Conservation (phyloP, 768 basidiomycete species). For the Agaricus blazei region DNA sequence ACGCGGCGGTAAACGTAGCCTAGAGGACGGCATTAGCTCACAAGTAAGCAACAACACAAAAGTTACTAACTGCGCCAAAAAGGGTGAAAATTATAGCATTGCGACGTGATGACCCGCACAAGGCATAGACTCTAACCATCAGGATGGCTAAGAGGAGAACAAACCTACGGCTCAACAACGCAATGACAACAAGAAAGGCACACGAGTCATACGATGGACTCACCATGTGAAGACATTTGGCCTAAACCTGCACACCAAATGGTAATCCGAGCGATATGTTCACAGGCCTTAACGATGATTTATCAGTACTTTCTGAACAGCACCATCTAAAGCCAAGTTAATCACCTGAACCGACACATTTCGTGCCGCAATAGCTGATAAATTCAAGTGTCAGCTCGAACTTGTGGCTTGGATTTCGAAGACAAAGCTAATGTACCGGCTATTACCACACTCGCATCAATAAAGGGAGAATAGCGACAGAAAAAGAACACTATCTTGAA, state of each 20-base stretch:
- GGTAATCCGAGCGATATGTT: background rate
- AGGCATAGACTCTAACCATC: background rate
- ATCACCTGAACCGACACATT: background rate
- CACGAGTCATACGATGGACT: background rate
- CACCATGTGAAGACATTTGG: background rate
- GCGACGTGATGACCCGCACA: background rate
- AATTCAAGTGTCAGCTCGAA: background rate
- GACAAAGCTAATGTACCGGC: background rate
- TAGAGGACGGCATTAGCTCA: background rate
- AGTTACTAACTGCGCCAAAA: background rate
- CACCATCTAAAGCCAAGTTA: background rate
- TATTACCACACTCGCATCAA: background rate
- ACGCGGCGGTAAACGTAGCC: background rate
- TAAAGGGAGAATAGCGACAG: slow-evolving; percentile 2
- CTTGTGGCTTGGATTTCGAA: too few relatives aligned
- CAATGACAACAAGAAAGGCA: too few relatives aligned
- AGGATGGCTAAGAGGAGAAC: background rate
- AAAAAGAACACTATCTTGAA: background rate
- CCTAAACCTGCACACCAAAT: background rate
- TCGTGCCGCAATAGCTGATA: background rate
- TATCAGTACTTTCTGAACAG: background rate
- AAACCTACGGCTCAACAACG: too few relatives aligned
- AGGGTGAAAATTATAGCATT: background rate
- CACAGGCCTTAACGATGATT: background rate
- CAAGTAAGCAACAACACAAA: background rate